These are phyloP conservation scores for Pseudogymnoascus sp. DNA, from an alignment of 2,329 filamentous ascomycete genomes.

Conservation along the genomic window DNA sequence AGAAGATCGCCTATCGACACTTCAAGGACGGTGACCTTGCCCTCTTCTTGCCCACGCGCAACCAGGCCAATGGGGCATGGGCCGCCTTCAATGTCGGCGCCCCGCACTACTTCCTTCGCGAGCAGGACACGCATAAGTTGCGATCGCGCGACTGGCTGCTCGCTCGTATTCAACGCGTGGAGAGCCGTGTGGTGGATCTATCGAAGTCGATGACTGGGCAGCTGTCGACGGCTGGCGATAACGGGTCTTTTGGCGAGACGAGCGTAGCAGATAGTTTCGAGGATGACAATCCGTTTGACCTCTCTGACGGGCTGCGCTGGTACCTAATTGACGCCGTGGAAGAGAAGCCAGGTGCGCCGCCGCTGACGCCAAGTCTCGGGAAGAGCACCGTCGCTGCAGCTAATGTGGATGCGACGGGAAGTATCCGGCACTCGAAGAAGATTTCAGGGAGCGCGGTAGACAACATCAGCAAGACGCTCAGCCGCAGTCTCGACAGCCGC, in stretches of 20 bases:
- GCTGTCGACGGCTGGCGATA: slow-evolving; percentile 28
- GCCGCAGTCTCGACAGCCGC: slow-evolving; percentile 83
- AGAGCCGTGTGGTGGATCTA: slow-evolving; percentile 88
- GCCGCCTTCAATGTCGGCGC: slow-evolving; percentile 97
- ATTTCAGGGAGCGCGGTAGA: slow-evolving; percentile 49
- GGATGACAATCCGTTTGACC: slow-evolving; percentile 93
- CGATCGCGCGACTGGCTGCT: slow-evolving; percentile 90
- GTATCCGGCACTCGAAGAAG: slow-evolving; percentile 41
- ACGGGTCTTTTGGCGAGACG: slow-evolving; percentile 37
- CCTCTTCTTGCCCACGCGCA: slow-evolving; percentile 86
- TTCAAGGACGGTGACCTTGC: slow-evolving; percentile 97
- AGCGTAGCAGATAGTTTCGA: slow-evolving; percentile 54
- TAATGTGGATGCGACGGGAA: slow-evolving; percentile 78
- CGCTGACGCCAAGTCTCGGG: slow-evolving; percentile 82
- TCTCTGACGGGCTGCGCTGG: slow-evolving; percentile 92
- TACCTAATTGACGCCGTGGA: slow-evolving; percentile 90
- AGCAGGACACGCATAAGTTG: slow-evolving; percentile 81
- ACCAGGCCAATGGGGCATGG: slow-evolving; percentile 91
- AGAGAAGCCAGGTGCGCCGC: slow-evolving; percentile 83
- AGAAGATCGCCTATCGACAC: slow-evolving; percentile 90
- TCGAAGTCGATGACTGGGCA: slow-evolving; percentile 56
- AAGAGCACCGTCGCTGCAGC: slow-evolving; percentile 88
- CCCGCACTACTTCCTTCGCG: slow-evolving; percentile 91
- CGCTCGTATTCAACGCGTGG: slow-evolving; percentile 80
- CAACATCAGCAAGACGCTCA: slow-evolving; percentile 68